phyloP scores from a whole-genome alignment of 306 rosid genomes.

The Lathyrus sativus region DNA sequence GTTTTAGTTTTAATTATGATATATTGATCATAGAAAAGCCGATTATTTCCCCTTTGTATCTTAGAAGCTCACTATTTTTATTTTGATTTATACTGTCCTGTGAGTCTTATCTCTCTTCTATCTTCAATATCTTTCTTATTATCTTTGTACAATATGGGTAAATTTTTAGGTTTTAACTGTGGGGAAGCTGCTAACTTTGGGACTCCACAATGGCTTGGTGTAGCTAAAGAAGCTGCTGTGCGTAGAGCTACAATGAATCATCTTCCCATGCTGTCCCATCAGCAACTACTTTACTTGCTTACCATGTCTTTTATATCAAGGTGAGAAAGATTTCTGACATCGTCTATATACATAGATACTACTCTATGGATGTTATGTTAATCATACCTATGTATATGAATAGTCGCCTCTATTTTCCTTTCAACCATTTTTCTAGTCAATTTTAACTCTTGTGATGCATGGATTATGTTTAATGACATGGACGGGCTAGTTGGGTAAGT shows the following conservation, averaged over 20 bases:
- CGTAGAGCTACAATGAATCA: conserved; percentile 98
- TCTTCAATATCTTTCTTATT: conserved; percentile 25
- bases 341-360: conserved; percentile 25
- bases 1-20: too few relatives aligned
- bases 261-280: conserved; percentile 99
- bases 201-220: conserved; percentile 93
- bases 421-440: conserved; percentile 22
- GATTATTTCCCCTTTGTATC: conserved; percentile 22
- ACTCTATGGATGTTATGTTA: conserved; percentile 29
- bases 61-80: conserved; percentile 11
- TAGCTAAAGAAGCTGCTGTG: conserved; percentile 98
- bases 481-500: conserved; percentile 7
- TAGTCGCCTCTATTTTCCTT: conserved; percentile 2
- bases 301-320: conserved; percentile 95
- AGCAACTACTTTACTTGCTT: conserved; percentile 90
- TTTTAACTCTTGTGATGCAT: not conserved
- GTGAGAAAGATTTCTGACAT: conserved; percentile 45
- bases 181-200: conserved; percentile 99
- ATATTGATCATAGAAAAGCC: not conserved
- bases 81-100: conserved; percentile 16
- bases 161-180: conserved; percentile 80
- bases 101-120: conserved; percentile 19
- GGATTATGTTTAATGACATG: conserved; percentile 26
- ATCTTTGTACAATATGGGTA: conserved; percentile 21
- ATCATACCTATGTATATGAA: conserved; percentile 8